These are phyloP conservation scores for Glarea lozoyensis DNA, from an alignment of 495 filamentous ascomycete species.

Conservation along the genomic window DNA sequence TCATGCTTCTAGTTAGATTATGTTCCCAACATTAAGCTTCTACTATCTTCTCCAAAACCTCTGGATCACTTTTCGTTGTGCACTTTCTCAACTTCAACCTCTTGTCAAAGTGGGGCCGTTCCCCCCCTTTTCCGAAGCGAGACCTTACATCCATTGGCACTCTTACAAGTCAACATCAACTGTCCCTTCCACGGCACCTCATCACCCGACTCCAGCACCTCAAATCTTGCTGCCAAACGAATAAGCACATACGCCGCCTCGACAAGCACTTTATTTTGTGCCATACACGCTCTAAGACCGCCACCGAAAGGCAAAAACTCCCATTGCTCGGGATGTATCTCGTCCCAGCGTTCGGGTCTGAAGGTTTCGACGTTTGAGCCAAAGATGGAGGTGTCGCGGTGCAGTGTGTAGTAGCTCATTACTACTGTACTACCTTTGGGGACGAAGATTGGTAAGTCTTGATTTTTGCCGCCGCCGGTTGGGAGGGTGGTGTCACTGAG, in stretches of 20 bases:
- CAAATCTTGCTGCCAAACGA: constrained; percentile 4
- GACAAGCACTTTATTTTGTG: constrained; percentile 9
- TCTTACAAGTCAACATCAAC: constrained; percentile 17
- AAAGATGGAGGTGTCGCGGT: constrained; percentile 45
- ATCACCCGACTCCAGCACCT: constrained; percentile 11
- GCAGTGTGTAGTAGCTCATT: constrained; percentile 37
- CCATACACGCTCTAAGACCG: constrained; percentile 31
- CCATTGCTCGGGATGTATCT: constrained; percentile 2
- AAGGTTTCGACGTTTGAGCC: constrained; percentile 40
- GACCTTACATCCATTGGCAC: constrained; percentile 15
- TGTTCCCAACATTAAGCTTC: too few relatives aligned
- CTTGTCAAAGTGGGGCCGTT: too few relatives aligned
- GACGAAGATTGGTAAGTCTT: constrained; percentile 17
- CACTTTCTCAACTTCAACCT: too few relatives aligned
- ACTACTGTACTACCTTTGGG: constrained; percentile 20
- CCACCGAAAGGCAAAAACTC: constrained; percentile 24
- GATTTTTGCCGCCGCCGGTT: constrained; percentile 30
- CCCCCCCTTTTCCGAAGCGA: too few relatives aligned
- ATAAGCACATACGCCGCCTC: constrained; percentile 16
- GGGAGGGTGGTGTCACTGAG: constrained; percentile 42
- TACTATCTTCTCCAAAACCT: too few relatives aligned
- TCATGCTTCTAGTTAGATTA: too few relatives aligned
- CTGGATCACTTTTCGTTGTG: too few relatives aligned
- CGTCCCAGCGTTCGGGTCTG: constrained; percentile 46
- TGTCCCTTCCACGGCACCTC: constrained; percentile 12